Base-by-base conservation (phyloP, 257 asterid genomes). In the Solanum gandarillasii region DNA sequence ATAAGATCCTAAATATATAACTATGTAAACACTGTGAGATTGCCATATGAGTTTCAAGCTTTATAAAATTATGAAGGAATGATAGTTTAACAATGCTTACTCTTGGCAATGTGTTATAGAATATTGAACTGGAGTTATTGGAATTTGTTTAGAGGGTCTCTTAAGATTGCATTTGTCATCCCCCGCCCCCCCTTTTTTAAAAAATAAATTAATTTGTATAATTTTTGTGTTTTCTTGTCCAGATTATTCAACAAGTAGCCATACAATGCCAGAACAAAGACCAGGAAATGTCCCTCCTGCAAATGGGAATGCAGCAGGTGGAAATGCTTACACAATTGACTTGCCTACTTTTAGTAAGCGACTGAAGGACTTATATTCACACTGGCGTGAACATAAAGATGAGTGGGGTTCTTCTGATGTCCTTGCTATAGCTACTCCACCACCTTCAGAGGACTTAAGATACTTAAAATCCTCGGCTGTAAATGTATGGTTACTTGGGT, bases 361-460 rank as follows among this genome's bases (percentile, higher is more conserved):
- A 86, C 83, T 92, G 68, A 87, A 89, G 70, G 62, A 81, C 88
- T 29, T 93, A 27, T 93, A 92, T 87, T 87, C 91, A 21, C 94
- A 89, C 78, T 93, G 95, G 95, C 85, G 55, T n/a, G 91, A 92
- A 83, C 83, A 86, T 83, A 93, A 91, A 87, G 76, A 84, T 88
- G 94, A 92, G 55, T 93, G 94, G 94, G 94, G 94, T 67, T 87
- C 88, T 90, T 88, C 93, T 43, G 91, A 91, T 85, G 92, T 88
- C 82, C 88, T 93, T 72, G 90, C 89, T 2, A 88, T 93, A 58
- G 93, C 94, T 68, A 93, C 93, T 73, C 95, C 95, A 21, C 94
- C 94, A 7, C 91, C 89, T 18, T 93, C 94, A 1, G 93, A 93
- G 75, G 95, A 93, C 55, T 88, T 93, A 71, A 91, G 94, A 31